Conservation (phyloP, 768 basidiomycete genomes). For the Pholiota molesta region DNA sequence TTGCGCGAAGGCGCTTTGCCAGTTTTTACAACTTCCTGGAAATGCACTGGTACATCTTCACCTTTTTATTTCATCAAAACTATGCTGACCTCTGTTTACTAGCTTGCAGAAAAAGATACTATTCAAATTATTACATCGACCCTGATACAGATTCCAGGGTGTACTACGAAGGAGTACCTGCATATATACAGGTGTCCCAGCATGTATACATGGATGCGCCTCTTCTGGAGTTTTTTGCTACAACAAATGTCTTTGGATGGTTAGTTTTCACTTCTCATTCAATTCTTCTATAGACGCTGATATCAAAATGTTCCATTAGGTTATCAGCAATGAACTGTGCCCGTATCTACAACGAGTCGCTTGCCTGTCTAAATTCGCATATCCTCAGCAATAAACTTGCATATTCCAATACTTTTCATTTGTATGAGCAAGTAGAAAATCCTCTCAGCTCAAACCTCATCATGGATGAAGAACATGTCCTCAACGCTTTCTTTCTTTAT, state of each 20-base stretch:
- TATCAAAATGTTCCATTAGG: no score
- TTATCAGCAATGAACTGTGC: constrained; percentile 14
- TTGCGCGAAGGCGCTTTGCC: no score
- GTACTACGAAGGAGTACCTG: constrained; percentile 21
- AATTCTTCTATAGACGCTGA: no score
- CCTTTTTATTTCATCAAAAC: no score
- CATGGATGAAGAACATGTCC: constrained; percentile 17
- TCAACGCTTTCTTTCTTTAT: constrained; percentile 28
- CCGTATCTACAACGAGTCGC: constrained; percentile 14
- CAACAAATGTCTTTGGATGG: constrained; percentile 19
- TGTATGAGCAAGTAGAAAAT: not conserved
- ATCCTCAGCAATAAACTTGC: constrained; percentile 6
- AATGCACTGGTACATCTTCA: no score
- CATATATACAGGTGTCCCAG: constrained; percentile 15
- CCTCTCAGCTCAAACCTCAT: no score
- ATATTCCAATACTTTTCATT: not conserved
- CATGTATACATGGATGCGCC: constrained; percentile 17
- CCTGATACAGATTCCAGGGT: not conserved
- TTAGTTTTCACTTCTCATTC: no score
- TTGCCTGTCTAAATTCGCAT: not conserved
- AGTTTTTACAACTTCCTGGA: no score
- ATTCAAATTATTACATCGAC: constrained; percentile 22
- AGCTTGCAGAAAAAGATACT: constrained; percentile 25
- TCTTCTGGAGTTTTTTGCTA: constrained; percentile 18
- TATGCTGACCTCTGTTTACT: no score